phyloP scores from a whole-genome alignment of 1,284 basidiomycete species.

The Fereydounia khargensis region DNA sequence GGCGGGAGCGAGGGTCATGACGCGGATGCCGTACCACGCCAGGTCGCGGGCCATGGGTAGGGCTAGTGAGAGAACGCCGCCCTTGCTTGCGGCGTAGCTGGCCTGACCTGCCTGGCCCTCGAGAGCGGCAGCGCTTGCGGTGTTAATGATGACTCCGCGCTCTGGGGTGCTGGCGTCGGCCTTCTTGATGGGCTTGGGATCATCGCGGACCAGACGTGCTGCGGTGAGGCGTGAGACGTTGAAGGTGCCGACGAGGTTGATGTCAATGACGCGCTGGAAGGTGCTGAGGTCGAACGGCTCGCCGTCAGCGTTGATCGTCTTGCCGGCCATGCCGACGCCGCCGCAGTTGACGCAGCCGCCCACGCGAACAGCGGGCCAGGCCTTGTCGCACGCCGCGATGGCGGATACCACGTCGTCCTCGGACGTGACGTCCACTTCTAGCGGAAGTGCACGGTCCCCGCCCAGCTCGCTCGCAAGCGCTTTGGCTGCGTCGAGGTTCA shows the following conservation, averaged over 20 bases:
- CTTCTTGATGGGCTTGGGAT: constrained; percentile 25
- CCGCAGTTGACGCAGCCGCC: constrained; percentile 57
- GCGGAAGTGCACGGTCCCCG: too few species aligned
- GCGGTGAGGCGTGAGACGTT: constrained; percentile 57
- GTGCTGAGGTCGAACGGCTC: constrained; percentile 51
- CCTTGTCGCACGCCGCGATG: constrained; percentile 28
- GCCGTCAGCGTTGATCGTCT: constrained; percentile 50
- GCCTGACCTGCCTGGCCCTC: constrained; percentile 58
- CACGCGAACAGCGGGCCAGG: constrained; percentile 32
- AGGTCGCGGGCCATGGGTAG: constrained; percentile 58
- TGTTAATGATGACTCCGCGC: constrained; percentile 57
- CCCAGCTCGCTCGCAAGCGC: constrained; percentile 9
- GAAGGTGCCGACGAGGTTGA: constrained; percentile 53
- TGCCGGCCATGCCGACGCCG: constrained; percentile 57
- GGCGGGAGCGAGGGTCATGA: constrained; percentile 50
- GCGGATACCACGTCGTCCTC: constrained; percentile 44
- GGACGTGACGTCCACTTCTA: constrained; percentile 52
- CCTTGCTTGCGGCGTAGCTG: constrained; percentile 54
- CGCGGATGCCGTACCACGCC: constrained; percentile 51
- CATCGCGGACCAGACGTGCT: constrained; percentile 42
- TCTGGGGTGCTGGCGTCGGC: constrained; percentile 36
- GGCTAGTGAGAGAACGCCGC: constrained; percentile 50
- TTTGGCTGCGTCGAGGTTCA: constrained; percentile 24
- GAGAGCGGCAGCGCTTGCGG: constrained; percentile 50
- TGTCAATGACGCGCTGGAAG: constrained; percentile 49